phyloP scores from a whole-genome alignment of 305 asterid species.

The Fraxinus dipetala region DNA sequence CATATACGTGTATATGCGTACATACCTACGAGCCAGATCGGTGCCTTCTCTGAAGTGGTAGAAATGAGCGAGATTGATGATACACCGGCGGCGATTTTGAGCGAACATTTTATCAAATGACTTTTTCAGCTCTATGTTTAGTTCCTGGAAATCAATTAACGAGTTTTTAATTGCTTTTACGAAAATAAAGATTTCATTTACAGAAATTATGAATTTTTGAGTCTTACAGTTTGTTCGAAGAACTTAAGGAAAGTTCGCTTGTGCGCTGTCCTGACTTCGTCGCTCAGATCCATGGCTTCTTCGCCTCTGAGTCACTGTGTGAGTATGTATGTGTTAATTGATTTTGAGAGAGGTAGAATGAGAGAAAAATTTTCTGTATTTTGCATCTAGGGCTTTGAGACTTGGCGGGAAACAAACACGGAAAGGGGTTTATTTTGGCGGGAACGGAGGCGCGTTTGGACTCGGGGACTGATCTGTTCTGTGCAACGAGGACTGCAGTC shows the following conservation, averaged over 20 bases:
- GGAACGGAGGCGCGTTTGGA: conserved; percentile 25
- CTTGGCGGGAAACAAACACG: conserved; percentile 57
- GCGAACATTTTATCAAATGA: conserved; percentile 58
- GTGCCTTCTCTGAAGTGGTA: conserved; percentile 75
- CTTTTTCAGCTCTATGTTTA: conserved; percentile 51
- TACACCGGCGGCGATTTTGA: conserved; percentile 70
- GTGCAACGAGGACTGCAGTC: not conserved
- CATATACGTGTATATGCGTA: not conserved
- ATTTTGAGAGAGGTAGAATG: not conserved
- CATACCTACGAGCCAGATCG: conserved; percentile 85
- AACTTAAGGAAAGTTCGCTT: conserved; percentile 77
- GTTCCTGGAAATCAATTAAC: conserved; percentile 43
- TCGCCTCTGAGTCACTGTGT: conserved; percentile 5
- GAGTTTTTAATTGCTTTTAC: not conserved
- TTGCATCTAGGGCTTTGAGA: conserved; percentile 22
- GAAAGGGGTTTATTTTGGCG: conserved; percentile 41
- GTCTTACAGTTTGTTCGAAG: conserved; percentile 77
- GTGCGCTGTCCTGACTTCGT: conserved; percentile 71
- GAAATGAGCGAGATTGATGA: conserved; percentile 72
- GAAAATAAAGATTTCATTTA: not conserved
- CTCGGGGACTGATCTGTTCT: not conserved
- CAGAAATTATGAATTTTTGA: not conserved
- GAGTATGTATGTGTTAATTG: conserved; percentile 10
- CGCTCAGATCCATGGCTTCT: conserved; percentile 76
- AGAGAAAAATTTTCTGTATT: not conserved